Base-by-base conservation (phyloP, 1,284 basidiomycete species). In the Microbotryomycetes sp. region DNA sequence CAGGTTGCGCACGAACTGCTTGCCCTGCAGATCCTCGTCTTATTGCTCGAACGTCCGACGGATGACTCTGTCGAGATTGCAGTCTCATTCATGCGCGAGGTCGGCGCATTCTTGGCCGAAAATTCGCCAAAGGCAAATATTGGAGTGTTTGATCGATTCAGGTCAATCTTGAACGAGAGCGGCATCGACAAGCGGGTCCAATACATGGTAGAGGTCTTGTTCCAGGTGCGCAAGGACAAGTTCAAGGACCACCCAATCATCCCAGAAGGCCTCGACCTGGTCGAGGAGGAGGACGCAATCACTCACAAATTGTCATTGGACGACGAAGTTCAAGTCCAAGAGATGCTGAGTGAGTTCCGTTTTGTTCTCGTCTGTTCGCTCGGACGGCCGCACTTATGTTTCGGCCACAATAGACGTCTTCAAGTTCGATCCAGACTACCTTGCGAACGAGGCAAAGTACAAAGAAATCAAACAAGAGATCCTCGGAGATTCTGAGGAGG, bases 181-280 rank as follows among this genome's bases (percentile, higher is more conserved):
- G 79, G 82, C 46, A 94, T 98, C 76, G 91, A 88, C 73, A 93
- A 97, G 73, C 85, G 96, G 68, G 91, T 97, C 27, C 94, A 98
- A 74, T 99, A 97, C 78, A 97, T 97, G 96, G 92, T 99, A 72
- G 96, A 98, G 77, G 94, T 98, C 4, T 80, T 96, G 56, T 96
- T 97, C 88, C 92, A 96, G 76, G 90, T 97, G 11, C 82, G 94
- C 67, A 94, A 96, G 78, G 96, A 99, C 80, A 91, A 89, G 76
- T 98, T 91, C 81, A 97, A 97, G 80, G 94, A 98, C 75, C 97
- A 99, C 75, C 93, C 92, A 23, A 84, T 89, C 65, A 78, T 98
- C 50, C 86, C 90, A 1, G 92, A 97, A 73, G 91, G 91, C 0
- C 76, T 99, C 72, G 96, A 99, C 74, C 77, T 99, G 30, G 96